phyloP scores from a whole-genome alignment of 2,329 filamentous ascomycete genomes.

The Hymenoscyphus occultus region DNA sequence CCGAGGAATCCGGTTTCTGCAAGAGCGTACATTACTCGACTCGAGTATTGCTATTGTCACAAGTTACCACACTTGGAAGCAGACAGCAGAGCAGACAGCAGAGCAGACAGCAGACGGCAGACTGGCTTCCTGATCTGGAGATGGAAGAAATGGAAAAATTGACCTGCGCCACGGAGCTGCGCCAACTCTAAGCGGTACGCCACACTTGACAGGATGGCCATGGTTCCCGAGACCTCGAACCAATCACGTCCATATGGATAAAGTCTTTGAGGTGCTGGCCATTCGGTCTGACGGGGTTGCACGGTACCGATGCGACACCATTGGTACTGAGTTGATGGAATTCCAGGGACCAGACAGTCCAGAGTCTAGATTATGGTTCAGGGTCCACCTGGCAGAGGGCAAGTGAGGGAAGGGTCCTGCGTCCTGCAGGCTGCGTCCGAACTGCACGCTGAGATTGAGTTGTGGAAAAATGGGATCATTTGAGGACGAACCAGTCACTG shows the following conservation, averaged over 20 bases:
- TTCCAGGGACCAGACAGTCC: neutral
- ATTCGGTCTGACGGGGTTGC: neutral
- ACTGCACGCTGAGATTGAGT: no score
- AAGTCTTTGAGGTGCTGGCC: neutral
- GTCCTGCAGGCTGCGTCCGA: no score
- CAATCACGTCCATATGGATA: neutral
- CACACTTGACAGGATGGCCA: neutral
- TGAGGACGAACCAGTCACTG: no score
- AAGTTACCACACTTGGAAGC: neutral
- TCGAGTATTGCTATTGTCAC: neutral
- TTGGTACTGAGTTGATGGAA: neutral
- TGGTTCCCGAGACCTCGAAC: neutral
- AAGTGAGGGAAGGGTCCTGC: no score
- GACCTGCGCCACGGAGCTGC: neutral
- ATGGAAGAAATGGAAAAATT: neutral
- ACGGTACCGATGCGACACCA: neutral
- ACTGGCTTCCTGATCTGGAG: conserved; percentile 1
- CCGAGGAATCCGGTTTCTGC: neutral
- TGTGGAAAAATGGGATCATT: no score
- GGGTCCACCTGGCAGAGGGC: neutral
- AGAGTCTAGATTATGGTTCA: neutral
- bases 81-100: neutral
- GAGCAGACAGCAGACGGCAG: no score
- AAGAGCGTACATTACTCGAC: neutral
- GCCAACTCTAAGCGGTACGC: neutral